phyloP scores from a whole-genome alignment of 768 basidiomycete species.

The Heimioporus sp. region DNA sequence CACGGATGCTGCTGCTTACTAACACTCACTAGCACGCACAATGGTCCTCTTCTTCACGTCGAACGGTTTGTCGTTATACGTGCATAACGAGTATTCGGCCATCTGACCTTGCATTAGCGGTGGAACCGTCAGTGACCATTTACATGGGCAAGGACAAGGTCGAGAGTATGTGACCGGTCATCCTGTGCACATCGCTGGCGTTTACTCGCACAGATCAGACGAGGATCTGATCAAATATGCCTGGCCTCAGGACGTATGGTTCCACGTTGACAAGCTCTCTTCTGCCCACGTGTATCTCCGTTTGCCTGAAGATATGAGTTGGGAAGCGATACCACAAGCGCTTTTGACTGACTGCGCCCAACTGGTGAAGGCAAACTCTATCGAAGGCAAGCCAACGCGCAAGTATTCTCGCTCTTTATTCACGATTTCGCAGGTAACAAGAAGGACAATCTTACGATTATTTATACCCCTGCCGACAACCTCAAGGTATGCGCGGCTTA shows the following conservation, averaged over 20 bases:
- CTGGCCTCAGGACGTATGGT: slow-evolving; percentile 87
- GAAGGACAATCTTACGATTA: slow-evolving; percentile 89
- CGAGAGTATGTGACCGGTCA: slow-evolving; percentile 61
- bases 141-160: slow-evolving; percentile 99
- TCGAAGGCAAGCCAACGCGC: slow-evolving; percentile 57
- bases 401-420: background rate
- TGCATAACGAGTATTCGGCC: fast-evolving
- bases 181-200: background rate
- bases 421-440: slow-evolving; percentile 73
- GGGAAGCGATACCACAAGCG: slow-evolving; percentile 83
- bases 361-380: slow-evolving; percentile 96
- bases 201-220: slow-evolving; percentile 51
- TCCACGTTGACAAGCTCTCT: slow-evolving; percentile 97
- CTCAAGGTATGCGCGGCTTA: slow-evolving; percentile 61
- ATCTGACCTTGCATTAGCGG: slow-evolving; percentile 36
- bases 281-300: slow-evolving; percentile 98
- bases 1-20: no score
- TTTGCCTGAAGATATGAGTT: slow-evolving; percentile 74
- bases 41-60: slow-evolving; percentile 71
- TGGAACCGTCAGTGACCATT: slow-evolving; percentile 62
- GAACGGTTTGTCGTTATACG: slow-evolving; percentile 30
- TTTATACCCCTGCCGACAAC: slow-evolving; percentile 92
- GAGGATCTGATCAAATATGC: slow-evolving; percentile 94
- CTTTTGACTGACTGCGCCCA: slow-evolving; percentile 87
- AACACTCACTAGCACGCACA: no score